These are phyloP conservation scores for Daldinia eschscholtzii DNA, from an alignment of 2,329 filamentous ascomycete species.

Conservation along the genomic window DNA sequence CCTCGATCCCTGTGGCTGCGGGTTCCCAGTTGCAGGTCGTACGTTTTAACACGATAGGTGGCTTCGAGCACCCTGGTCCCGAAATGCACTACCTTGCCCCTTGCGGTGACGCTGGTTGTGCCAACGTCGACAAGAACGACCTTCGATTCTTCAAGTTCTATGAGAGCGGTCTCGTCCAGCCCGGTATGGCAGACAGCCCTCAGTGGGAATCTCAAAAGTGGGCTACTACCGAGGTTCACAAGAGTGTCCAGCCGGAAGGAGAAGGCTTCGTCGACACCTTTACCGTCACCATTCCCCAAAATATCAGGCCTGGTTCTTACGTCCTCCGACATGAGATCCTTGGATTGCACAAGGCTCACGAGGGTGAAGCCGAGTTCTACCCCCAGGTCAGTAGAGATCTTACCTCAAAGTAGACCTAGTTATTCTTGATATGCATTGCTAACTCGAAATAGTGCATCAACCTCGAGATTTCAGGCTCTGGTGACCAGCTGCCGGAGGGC, in stretches of 20 bases:
- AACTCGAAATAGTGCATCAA: constrained; percentile 45
- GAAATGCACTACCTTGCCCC: constrained; percentile 54
- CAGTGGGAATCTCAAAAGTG: constrained; percentile 61
- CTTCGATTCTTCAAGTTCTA: constrained; percentile 53
- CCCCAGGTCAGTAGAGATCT: constrained; percentile 40
- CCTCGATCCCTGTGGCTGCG: constrained; percentile 41
- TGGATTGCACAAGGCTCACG: constrained; percentile 47
- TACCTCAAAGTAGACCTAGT: too few species aligned
- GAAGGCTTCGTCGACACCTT: constrained; percentile 61
- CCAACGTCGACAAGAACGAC: constrained; percentile 49
- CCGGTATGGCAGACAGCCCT: constrained; percentile 53
- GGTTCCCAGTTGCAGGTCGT: constrained; percentile 49
- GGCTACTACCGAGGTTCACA: constrained; percentile 58
- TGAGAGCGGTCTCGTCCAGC: constrained; percentile 48
- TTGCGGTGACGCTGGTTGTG: constrained; percentile 52
- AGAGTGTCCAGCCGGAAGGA: constrained; percentile 58
- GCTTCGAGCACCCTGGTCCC: constrained; percentile 48
- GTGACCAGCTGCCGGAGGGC: constrained; percentile 36
- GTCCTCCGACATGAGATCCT: constrained; percentile 49
- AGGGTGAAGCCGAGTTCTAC: constrained; percentile 45
- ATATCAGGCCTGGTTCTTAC: constrained; percentile 52
- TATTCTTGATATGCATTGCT: neutral
- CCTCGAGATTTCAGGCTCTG: constrained; percentile 43
- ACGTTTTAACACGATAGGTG: constrained; percentile 45
- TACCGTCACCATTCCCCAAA: constrained; percentile 42